Evolutionary conservation across 768 basidiomycete genomes (phyloP), one percentile per base, ranked within the genome.

Genomic region (Leccinum rimulosum): DNA sequence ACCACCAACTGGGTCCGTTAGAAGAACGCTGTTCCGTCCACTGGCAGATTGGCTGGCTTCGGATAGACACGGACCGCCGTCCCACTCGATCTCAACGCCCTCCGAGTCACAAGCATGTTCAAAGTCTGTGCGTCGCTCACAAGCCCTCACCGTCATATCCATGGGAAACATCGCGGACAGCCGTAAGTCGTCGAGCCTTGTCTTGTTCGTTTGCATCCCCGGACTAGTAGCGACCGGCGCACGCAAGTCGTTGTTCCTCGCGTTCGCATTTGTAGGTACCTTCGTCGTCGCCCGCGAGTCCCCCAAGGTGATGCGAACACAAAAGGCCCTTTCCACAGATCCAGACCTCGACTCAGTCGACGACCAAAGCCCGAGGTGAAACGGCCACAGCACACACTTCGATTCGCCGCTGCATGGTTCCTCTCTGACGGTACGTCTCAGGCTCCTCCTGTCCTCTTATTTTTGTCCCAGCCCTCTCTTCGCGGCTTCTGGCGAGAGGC

Each of bases 71-170:
- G 27, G 27, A 91, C 25, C n/a, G 65, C 17, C 19, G 43, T n/a
- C 43, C 43, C 17, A 1, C 6, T 14, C 31, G 1, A 1, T 11
- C 6, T 35, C 33, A 6, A 4, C 12, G 3, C 17, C 15, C 10
- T 31, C 30, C 30, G 10, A 31, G 30, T 31, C 40, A 50, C 58
- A 6, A 63, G 47, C 38, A 14, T 19, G 4, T 30, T 0, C 8
- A 3, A 28, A 31, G 94, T 66, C 78, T 98, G 33, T 95, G 91
- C 1, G 95, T 98, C 1, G 88, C 89, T 0, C 73, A 0, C 95
- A 98, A 70, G 95, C 95, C 0, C 67, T 98, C n/a, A 91, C 89
- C 0, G 94, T 98, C 38, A 93, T 98, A 56, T 95, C 95, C 6
- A 91, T 97, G 81, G 93, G 93, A 8, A 86, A 86, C 14, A 86